These are phyloP conservation scores for Populus alba DNA, from an alignment of 345 rosid genomes.

Conservation along the genomic window DNA sequence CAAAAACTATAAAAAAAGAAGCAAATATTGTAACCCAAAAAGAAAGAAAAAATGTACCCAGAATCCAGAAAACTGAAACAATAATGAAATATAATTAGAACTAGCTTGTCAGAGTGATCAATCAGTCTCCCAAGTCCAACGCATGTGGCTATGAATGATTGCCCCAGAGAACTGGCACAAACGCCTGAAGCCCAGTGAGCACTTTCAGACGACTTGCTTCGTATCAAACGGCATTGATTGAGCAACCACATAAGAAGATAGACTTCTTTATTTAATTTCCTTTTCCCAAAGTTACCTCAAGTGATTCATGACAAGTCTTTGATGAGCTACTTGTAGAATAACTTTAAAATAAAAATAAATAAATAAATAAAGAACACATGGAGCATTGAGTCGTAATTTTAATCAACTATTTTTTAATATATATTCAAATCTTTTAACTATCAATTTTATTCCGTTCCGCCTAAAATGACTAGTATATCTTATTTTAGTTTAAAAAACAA, in stretches of 20 bases:
- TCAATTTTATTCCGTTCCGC: too few species aligned
- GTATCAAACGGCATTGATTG: background rate
- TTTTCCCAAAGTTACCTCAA: background rate
- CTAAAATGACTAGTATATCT: too few species aligned
- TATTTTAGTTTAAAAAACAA: too few species aligned
- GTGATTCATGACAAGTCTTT: background rate
- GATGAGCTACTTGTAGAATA: background rate
- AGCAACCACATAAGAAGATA: background rate
- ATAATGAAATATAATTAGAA: too few species aligned
- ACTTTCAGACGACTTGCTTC: too few species aligned
- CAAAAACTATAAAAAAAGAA: background rate
- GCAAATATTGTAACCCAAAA: background rate
- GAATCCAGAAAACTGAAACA: too few species aligned
- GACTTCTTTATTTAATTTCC: background rate
- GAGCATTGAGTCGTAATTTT: too few species aligned
- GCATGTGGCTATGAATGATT: slow-evolving; percentile 16
- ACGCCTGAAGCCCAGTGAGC: too few species aligned
- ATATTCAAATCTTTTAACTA: too few species aligned
- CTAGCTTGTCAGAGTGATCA: background rate
- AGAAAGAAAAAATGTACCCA: background rate
- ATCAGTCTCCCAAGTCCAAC: background rate
- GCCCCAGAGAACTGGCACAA: slow-evolving; percentile 12
- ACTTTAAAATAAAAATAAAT: too few species aligned
- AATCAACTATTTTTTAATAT: too few species aligned
- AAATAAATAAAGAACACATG: too few species aligned